Conservation (phyloP, 106 monocot species). For the Vanilla planifolia region DNA sequence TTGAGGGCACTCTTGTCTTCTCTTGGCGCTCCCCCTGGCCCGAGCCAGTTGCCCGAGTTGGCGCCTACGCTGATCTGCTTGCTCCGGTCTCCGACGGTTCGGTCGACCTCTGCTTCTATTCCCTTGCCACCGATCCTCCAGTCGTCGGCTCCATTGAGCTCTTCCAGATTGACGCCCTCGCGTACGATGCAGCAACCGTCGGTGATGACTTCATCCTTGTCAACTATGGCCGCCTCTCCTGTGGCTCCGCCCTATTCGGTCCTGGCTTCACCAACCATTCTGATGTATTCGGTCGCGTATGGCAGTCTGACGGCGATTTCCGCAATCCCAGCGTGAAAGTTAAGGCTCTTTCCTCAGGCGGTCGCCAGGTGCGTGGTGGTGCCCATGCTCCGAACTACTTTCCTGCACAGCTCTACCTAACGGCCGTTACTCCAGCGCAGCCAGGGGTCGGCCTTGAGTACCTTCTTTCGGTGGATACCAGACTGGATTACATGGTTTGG, state of each 20-base stretch:
- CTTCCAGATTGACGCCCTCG: conserved; percentile 38
- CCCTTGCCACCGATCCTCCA: conserved; percentile 82
- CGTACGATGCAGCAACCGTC: conserved; percentile 42
- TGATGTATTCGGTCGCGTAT: conserved; percentile 53
- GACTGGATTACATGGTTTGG: conserved; percentile 65
- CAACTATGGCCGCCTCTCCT: conserved; percentile 64
- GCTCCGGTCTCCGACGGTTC: conserved; percentile 27
- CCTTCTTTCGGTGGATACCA: conserved; percentile 47
- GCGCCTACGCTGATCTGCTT: conserved; percentile 84
- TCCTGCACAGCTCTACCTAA: conserved; percentile 42
- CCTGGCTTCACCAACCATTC: conserved; percentile 54
- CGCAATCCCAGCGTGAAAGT: conserved; percentile 22
- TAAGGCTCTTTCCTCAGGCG: conserved; percentile 47
- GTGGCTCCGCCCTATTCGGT: conserved; percentile 45
- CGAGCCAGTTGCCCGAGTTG: conserved; percentile 42
- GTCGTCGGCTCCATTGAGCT: conserved; percentile 71
- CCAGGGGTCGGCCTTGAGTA: conserved; percentile 35
- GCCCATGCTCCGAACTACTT: conserved; percentile 58
- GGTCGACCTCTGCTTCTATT: conserved; percentile 87
- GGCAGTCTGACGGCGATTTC: conserved; percentile 58
- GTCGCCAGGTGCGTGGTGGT: conserved; percentile 29
- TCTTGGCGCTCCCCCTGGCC: conserved; percentile 88
- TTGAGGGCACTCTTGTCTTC: conserved; percentile 76
- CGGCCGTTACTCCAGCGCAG: conserved; percentile 46
- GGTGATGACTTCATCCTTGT: conserved; percentile 47